phyloP scores from a whole-genome alignment of 139 green algal genomes.

The Picochlorum sp. region DNA sequence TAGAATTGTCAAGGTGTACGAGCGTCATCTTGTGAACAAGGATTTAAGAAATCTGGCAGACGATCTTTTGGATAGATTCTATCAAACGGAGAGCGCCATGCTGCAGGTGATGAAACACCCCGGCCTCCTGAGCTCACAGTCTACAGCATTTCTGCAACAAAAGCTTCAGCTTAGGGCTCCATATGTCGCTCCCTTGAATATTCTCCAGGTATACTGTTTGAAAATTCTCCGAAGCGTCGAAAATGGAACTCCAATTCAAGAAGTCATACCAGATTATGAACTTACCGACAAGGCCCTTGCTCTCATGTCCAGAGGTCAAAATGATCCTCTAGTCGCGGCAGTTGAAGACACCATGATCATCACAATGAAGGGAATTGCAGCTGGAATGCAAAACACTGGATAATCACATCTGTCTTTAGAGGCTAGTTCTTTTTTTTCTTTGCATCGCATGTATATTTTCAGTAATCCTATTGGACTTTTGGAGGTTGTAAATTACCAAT shows the following conservation, averaged over 20 bases:
- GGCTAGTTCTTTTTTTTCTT: not conserved
- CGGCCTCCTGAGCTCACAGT: constrained; percentile 42
- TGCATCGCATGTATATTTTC: constrained; percentile 1
- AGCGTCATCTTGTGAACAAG: constrained; percentile 29
- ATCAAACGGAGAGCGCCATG: constrained; percentile 36
- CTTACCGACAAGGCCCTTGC: constrained; percentile 19
- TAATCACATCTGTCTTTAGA: constrained; percentile 22
- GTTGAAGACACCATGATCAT: constrained; percentile 60
- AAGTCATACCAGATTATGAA: constrained; percentile 15
- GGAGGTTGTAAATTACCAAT: too few relatives aligned
- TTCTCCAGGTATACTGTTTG: constrained; percentile 73
- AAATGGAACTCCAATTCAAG: constrained; percentile 11
- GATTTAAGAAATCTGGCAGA: constrained; percentile 54
- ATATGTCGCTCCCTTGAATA: constrained; percentile 91
- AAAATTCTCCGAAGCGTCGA: constrained; percentile 35
- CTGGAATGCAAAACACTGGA: constrained; percentile 97
- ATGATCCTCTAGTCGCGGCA: constrained; percentile 25
- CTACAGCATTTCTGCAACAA: constrained; percentile 65
- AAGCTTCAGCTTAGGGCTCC: constrained; percentile 80
- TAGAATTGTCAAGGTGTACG: constrained; percentile 57
- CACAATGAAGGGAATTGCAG: constrained; percentile 93
- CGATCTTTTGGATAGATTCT: constrained; percentile 51
- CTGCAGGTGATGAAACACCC: constrained; percentile 62
- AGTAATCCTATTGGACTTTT: too few relatives aligned
- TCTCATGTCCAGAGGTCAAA: constrained; percentile 20